phyloP scores from a whole-genome alignment of 2,329 filamentous ascomycete genomes.

The Calonectria pseudoreteaudii region DNA sequence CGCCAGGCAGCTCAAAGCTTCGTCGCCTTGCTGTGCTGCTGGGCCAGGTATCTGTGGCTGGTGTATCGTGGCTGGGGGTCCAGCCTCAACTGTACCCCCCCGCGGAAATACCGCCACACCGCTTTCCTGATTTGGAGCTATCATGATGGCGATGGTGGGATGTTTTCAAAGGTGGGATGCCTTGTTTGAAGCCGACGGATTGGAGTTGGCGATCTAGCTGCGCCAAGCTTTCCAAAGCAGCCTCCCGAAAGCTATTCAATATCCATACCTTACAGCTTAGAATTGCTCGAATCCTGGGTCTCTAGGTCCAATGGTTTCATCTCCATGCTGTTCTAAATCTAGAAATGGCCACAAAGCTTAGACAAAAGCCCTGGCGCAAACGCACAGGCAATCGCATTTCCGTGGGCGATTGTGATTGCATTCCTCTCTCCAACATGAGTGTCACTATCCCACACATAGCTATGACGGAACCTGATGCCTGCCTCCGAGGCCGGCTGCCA shows the following conservation, averaged over 20 bases:
- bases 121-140: constrained; percentile 36
- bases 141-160: constrained; percentile 24
- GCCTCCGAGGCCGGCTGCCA: constrained; percentile 30
- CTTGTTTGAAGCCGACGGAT: background rate
- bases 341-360: background rate
- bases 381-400: constrained; percentile 1
- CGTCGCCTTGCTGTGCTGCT: constrained; percentile 45
- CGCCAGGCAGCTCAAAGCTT: constrained; percentile 53
- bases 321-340: background rate
- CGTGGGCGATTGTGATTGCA: background rate
- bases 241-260: background rate
- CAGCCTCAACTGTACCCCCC: constrained; percentile 33
- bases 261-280: no score
- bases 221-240: no score
- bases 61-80: background rate
- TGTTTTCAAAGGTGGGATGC: background rate
- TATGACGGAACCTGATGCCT: background rate
- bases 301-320: background rate
- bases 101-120: constrained; percentile 41
- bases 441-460: background rate
- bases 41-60: background rate
- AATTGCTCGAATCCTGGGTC: background rate
- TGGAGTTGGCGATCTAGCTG: background rate
- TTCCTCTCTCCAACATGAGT: background rate
- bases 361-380: constrained; percentile 9